Conservation (phyloP, 2,329 filamentous ascomycete species). For the Paracamarosporium sp. region DNA sequence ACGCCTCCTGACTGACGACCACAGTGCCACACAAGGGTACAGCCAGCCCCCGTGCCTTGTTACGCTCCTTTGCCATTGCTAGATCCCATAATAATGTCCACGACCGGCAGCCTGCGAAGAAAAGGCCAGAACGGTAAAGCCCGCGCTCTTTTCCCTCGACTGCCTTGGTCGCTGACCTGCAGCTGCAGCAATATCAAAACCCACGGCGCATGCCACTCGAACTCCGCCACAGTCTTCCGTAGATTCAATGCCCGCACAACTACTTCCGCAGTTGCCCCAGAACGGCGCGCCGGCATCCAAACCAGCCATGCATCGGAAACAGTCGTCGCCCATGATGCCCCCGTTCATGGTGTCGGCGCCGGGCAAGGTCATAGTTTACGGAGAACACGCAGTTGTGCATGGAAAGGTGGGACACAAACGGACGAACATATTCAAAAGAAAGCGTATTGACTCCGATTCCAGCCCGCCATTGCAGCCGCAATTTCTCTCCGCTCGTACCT, state of each 20-base stretch:
- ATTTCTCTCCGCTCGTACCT: constrained; percentile 96
- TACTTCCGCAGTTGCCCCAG: constrained; percentile 29
- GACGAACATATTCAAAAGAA: constrained; percentile 18
- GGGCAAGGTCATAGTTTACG: constrained; percentile 97
- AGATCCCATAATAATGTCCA: constrained; percentile 23
- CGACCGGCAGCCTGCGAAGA: constrained; percentile 32
- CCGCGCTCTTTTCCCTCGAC: not conserved
- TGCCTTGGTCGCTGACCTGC: not conserved
- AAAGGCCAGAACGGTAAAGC: constrained; percentile 25
- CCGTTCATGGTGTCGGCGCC: constrained; percentile 98
- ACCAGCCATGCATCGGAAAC: constrained; percentile 35
- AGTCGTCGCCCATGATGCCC: constrained; percentile 71
- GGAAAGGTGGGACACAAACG: constrained; percentile 71
- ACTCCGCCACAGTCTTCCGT: constrained; percentile 34
- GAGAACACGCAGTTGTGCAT: constrained; percentile 97
- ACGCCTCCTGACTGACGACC: constrained; percentile 10
- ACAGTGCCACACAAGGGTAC: constrained; percentile 1
- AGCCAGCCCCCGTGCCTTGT: not conserved
- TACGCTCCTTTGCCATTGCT: not conserved
- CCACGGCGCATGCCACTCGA: constrained; percentile 33
- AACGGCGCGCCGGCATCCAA: constrained; percentile 16
- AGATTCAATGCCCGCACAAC: constrained; percentile 37
- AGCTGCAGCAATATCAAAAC: constrained; percentile 20
- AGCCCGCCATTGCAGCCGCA: constrained; percentile 91
- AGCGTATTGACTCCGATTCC: constrained; percentile 1